Conservation (phyloP, 2,329 filamentous ascomycete species). For the Helotiales sp. region DNA sequence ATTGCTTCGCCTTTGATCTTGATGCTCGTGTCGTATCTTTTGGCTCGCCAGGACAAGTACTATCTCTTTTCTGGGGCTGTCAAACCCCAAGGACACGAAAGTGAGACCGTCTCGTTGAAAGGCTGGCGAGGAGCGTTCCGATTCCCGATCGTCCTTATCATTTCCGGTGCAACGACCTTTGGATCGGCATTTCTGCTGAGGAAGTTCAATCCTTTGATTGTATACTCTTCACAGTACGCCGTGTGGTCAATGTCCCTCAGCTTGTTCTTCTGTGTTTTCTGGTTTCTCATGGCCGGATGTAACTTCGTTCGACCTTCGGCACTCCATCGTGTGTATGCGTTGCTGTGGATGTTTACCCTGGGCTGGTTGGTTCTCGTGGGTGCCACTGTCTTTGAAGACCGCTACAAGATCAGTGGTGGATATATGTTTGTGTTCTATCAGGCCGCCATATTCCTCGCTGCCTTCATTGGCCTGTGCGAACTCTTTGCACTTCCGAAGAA, state of each 20-base stretch:
- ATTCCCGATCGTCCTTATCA: constrained; percentile 75
- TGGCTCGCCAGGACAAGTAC: constrained; percentile 78
- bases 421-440: constrained; percentile 86
- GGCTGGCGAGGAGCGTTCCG: constrained; percentile 85
- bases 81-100: constrained; percentile 62
- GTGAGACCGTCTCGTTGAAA: constrained; percentile 66
- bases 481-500: constrained; percentile 78
- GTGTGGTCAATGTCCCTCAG: constrained; percentile 89
- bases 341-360: constrained; percentile 82
- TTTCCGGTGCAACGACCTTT: constrained; percentile 71
- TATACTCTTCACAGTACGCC: constrained; percentile 87
- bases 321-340: constrained; percentile 78
- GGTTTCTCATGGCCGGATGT: constrained; percentile 80
- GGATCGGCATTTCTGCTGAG: constrained; percentile 75
- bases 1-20: constrained; percentile 79
- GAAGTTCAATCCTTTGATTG: constrained; percentile 85
- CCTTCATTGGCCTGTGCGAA: constrained; percentile 78
- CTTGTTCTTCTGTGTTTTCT: constrained; percentile 79
- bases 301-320: constrained; percentile 84
- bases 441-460: constrained; percentile 73
- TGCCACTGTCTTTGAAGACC: constrained; percentile 76
- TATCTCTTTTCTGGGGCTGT: constrained; percentile 78
- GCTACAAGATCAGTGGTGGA: constrained; percentile 72
- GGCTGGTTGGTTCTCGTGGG: constrained; percentile 75
- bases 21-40: constrained; percentile 68